Evolutionary conservation across 73 alveolate species (phyloP).

Genomic region (Halteria grandinella): DNA sequence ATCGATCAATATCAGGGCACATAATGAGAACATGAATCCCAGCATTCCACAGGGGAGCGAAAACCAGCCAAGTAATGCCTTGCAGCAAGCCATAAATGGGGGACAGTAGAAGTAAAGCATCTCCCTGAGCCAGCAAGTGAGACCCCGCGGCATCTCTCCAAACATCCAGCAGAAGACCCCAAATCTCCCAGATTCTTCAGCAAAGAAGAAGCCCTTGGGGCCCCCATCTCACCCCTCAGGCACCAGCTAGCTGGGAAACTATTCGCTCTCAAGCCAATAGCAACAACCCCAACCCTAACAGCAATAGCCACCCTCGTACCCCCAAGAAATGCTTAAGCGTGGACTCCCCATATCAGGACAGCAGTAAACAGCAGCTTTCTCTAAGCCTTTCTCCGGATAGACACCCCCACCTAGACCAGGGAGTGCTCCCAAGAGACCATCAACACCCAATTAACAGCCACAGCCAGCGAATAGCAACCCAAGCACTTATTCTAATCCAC

Average conservation of each 20-base stretch:
- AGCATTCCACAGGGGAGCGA: not conserved
- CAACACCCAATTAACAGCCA: conserved; percentile 27
- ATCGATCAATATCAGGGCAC: conserved; percentile 20
- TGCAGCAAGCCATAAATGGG: not conserved
- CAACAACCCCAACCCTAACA: not conserved
- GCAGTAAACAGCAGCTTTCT: not conserved
- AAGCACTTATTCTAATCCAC: no score
- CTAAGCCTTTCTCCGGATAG: not conserved
- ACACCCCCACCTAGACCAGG: no score
- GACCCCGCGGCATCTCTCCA: conserved; percentile 39
- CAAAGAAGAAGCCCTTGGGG: conserved; percentile 18
- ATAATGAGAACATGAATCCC: not conserved
- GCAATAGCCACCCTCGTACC: not conserved
- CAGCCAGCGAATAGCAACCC: not conserved
- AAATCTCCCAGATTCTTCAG: not conserved
- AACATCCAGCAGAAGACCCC: conserved; percentile 8
- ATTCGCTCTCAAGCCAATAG: not conserved
- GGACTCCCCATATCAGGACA: not conserved
- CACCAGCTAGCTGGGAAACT: no score
- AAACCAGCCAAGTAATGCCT: not conserved
- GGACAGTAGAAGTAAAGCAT: not conserved
- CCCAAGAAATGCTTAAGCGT: not conserved
- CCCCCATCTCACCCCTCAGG: no score
- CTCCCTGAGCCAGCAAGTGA: not conserved
- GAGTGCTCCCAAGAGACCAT: conserved; percentile 37